Conservation (phyloP, 2,329 filamentous ascomycete species). For the Xylogone sp. region DNA sequence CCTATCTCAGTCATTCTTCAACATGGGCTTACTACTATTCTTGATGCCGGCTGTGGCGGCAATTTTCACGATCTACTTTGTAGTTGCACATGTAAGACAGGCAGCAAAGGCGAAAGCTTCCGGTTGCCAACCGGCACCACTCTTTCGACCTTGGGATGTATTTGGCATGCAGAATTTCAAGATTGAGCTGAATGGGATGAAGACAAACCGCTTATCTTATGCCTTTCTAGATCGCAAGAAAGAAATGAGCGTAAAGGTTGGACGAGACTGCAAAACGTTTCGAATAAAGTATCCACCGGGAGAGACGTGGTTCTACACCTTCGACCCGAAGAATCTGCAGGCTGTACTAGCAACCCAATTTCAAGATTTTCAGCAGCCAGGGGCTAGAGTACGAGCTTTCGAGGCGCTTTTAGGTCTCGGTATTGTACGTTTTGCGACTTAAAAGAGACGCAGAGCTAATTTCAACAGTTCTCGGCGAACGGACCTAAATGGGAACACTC, state of each 20-base stretch:
- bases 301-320: slow-evolving; percentile 10
- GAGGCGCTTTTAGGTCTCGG: slow-evolving; percentile 13
- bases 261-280: slow-evolving; percentile 15
- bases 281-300: slow-evolving; percentile 14
- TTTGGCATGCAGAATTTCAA: slow-evolving; percentile 16
- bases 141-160: slow-evolving; percentile 13
- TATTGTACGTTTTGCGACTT: slow-evolving; percentile 16
- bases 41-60: slow-evolving; percentile 9
- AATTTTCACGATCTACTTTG: slow-evolving; percentile 12
- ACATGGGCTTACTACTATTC: slow-evolving; percentile 13
- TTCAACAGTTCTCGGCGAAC: slow-evolving; percentile 11
- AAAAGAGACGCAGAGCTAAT: slow-evolving; percentile 13
- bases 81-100: slow-evolving; percentile 11
- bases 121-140: slow-evolving; percentile 14
- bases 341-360: slow-evolving; percentile 16
- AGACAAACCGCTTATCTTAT: slow-evolving; percentile 13
- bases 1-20: slow-evolving; percentile 10
- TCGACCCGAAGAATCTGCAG: slow-evolving; percentile 17
- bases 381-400: slow-evolving; percentile 14
- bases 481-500: slow-evolving; percentile 18
- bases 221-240: slow-evolving; percentile 12
- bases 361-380: slow-evolving; percentile 16
- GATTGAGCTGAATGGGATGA: slow-evolving; percentile 14
- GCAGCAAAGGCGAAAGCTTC: slow-evolving; percentile 13
- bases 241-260: slow-evolving; percentile 12